Evolutionary conservation across 1,284 basidiomycete species (phyloP).

Genomic region (Macrocystidia cucumis): DNA sequence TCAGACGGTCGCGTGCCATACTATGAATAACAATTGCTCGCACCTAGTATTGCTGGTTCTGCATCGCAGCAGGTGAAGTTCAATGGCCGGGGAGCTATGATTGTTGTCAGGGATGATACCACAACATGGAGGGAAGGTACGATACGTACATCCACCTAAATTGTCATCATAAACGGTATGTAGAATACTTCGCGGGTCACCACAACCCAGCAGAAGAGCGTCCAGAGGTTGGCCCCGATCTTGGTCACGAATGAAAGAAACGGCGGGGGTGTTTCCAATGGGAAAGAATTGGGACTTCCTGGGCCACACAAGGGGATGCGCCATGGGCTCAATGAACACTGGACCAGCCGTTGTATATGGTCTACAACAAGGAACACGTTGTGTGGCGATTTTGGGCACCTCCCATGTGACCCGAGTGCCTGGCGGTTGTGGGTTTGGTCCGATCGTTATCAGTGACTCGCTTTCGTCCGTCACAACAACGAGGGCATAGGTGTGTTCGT

Average conservation of each 20-base stretch:
- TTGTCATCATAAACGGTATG: slow-evolving; percentile 37
- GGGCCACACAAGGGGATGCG: slow-evolving; percentile 28
- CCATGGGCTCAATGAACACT: no score
- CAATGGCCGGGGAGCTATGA: slow-evolving; percentile 26
- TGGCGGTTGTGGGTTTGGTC: no score
- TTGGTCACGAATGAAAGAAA: slow-evolving; percentile 39
- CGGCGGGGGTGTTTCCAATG: slow-evolving; percentile 47
- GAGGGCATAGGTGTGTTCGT: no score
- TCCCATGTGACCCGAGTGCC: no score
- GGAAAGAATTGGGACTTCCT: slow-evolving; percentile 44
- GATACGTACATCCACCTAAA: slow-evolving; percentile 14
- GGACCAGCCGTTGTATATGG: no score
- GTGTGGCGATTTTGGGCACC: no score
- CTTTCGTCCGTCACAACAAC: no score
- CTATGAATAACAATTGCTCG: slow-evolving; percentile 1
- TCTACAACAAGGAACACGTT: no score
- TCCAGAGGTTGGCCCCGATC: slow-evolving; percentile 36
- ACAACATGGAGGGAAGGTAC: neutral
- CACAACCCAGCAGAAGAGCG: slow-evolving; percentile 47
- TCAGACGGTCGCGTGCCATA: slow-evolving; percentile 7
- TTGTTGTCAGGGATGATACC: no score
- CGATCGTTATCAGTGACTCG: no score
- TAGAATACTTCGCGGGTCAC: slow-evolving; percentile 48
- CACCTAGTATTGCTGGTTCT: slow-evolving; percentile 51
- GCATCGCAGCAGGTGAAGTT: slow-evolving; percentile 57